phyloP scores from a whole-genome alignment of 148 eudicot genomes.

The Arctostaphylos glauca region DNA sequence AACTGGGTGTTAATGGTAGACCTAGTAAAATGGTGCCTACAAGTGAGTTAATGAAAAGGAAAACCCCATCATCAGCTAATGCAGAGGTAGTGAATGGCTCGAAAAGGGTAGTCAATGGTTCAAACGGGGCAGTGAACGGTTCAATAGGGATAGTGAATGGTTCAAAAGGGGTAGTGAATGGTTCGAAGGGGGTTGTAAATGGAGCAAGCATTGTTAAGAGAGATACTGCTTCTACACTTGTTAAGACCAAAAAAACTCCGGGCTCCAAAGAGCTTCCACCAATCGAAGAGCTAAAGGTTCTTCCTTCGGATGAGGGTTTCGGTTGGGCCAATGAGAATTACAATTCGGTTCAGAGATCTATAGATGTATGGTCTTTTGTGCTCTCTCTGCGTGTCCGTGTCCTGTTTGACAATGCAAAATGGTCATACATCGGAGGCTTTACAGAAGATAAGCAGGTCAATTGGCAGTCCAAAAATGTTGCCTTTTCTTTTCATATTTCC shows the following conservation, averaged over 20 bases:
- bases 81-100: slow-evolving; percentile 49
- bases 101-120: slow-evolving; percentile 53
- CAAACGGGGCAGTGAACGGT: slow-evolving; percentile 45
- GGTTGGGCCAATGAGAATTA: slow-evolving; percentile 97
- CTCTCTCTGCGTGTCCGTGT: slow-evolving; percentile 90
- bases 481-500: slow-evolving; percentile 7
- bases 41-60: slow-evolving; percentile 58
- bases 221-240: slow-evolving; percentile 34
- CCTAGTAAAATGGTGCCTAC: slow-evolving; percentile 67
- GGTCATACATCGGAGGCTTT: slow-evolving; percentile 81
- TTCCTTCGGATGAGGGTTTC: slow-evolving; percentile 88
- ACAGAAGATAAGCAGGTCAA: slow-evolving; percentile 80
- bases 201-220: slow-evolving; percentile 59
- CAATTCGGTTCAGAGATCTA: slow-evolving; percentile 64
- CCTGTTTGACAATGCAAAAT: slow-evolving; percentile 83
- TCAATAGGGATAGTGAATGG: slow-evolving; percentile 42
- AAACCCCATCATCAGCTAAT: slow-evolving; percentile 21
- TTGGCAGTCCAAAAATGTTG: slow-evolving; percentile 1
- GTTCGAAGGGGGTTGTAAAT: slow-evolving; percentile 51
- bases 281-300: slow-evolving; percentile 65
- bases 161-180: slow-evolving; percentile 38
- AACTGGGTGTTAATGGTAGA: slow-evolving; percentile 51
- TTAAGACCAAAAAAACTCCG: slow-evolving; percentile 32
- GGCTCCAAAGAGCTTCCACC: slow-evolving; percentile 68
- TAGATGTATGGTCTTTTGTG: slow-evolving; percentile 95